Base-by-base conservation (phyloP, 768 basidiomycete genomes). In the Tephrocybe sp. region DNA sequence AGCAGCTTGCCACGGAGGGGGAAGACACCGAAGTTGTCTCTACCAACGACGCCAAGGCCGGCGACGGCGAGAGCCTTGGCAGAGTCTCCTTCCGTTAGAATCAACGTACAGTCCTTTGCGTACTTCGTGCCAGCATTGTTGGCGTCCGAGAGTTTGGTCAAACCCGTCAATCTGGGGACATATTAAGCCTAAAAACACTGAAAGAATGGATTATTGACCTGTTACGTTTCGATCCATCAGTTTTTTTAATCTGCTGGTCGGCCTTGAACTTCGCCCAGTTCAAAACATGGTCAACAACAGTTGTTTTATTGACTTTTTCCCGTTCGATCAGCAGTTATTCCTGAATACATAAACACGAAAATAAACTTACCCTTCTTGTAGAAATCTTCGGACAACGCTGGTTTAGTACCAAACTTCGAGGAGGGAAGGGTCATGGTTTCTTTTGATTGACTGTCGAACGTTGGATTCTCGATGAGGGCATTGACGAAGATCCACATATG, bases 401-500 rank as follows among this genome's bases (percentile, higher is more conserved):
- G 91, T 66, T 87, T 96, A 36, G 87, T 87, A 9, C 94, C 92
- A 62, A 98, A 99, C 68, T 96, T 96, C 25, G 83, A 85, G 16
- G 87, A 72, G 3, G 86, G 84, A 37, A 98, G 71, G 1, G 95
- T 98, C 57, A 99, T 71, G 4, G 86, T 89, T 67, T 99, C 97
- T 73, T 99, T 99, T 30, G 97, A 98, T 69, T 99, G 97, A 77
- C 92, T 94, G 77, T 99, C 96, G 69, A 99, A 99, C 1, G 93
- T 92, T 8, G 97, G 96, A 63, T 99, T 99, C 72, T 96, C 95
- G 57, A 99, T 87, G 52, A 97, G 75, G 12, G 92, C 84, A 61
- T 98, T 98, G 63, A 99, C 86, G 61, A 98, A 99, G 46, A 99
- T 79, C 92, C 92, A 95, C 85, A 99, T 93, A 64, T 99, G 95